These are phyloP conservation scores for Boletus sp. DNA, from an alignment of 768 basidiomycete genomes.

Conservation along the genomic window DNA sequence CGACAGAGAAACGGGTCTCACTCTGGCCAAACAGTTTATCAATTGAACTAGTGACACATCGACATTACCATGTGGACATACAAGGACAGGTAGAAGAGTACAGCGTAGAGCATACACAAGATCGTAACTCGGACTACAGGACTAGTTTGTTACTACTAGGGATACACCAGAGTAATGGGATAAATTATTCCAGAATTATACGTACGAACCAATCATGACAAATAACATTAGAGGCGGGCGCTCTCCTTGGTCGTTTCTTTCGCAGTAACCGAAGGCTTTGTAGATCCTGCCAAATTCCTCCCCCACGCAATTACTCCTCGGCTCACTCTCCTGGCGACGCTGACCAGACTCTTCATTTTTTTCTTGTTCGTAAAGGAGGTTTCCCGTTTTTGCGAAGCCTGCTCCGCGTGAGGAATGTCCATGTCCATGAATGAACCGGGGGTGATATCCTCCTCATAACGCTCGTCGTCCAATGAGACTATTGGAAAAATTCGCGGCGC, in stretches of 20 bases:
- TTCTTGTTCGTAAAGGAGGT: constrained; percentile 13
- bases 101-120: constrained; percentile 12
- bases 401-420: constrained; percentile 22
- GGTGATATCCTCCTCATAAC: not conserved
- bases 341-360: constrained; percentile 21
- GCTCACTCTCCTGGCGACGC: constrained; percentile 26
- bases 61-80: constrained; percentile 12
- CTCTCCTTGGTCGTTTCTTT: not conserved
- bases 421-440: constrained; percentile 34
- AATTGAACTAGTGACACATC: constrained; percentile 4
- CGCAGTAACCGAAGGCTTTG: not conserved
- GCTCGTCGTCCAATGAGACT: not conserved
- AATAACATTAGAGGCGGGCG: constrained; percentile 7
- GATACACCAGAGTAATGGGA: constrained; percentile 21
- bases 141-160: constrained; percentile 19
- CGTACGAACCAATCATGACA: constrained; percentile 11
- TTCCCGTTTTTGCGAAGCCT: constrained; percentile 8
- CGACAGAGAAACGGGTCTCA: too few species aligned
- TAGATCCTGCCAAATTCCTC: constrained; percentile 23
- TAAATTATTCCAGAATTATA: constrained; percentile 1
- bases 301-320: constrained; percentile 31
- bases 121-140: constrained; percentile 3
- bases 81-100: constrained; percentile 2
- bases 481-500: not conserved
- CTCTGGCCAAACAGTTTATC: too few species aligned